Percentiles rank a stretch among this genome's conserved stretches.
Conservation (phyloP, 1,139 yeast genomes). For the Kodamaea derodonti region DNA sequence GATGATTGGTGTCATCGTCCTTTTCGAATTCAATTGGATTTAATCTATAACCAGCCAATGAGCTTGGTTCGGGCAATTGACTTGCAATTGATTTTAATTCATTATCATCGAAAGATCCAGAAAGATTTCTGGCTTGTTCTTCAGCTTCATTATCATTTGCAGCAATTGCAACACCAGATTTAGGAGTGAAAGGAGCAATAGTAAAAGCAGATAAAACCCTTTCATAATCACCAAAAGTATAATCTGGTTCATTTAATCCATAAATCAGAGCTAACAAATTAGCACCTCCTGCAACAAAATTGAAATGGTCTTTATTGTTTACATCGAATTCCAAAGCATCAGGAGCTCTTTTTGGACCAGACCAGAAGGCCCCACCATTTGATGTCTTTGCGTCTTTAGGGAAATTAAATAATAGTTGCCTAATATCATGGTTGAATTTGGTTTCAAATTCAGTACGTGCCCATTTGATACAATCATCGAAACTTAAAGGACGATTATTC, state of each 20-base stretch:
- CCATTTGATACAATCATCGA: slow-evolving; percentile 95
- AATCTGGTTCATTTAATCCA: slow-evolving; percentile 62
- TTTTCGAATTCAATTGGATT: slow-evolving; percentile 91
- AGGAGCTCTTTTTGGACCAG: slow-evolving; percentile 97
- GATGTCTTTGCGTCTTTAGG: slow-evolving; percentile 92
- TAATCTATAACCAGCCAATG: slow-evolving; percentile 84
- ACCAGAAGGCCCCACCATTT: slow-evolving; percentile 93
- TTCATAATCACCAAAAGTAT: slow-evolving; percentile 43
- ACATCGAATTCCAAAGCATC: slow-evolving; percentile 74
- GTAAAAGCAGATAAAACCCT: slow-evolving; percentile 47
- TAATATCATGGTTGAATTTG: slow-evolving; percentile 79
- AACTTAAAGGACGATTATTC: slow-evolving; percentile 77
- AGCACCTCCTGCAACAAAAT: slow-evolving; percentile 86
- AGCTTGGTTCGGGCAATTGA: slow-evolving; percentile 81
- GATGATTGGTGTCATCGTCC: slow-evolving; percentile 95
- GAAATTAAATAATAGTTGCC: slow-evolving; percentile 87
- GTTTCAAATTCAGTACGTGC: slow-evolving; percentile 86
- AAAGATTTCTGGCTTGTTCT: slow-evolving; percentile 54
- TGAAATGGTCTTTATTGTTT: slow-evolving; percentile 70
- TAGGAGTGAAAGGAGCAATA: slow-evolving; percentile 58
- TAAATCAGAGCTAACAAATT: slow-evolving; percentile 86
- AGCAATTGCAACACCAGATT: slow-evolving; percentile 75
- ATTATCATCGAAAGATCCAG: slow-evolving; percentile 54
- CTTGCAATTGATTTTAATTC: slow-evolving; percentile 60
- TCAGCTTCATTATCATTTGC: slow-evolving; percentile 87